Conservation (phyloP, 257 asterid genomes). For the Salvia rosmarinus region DNA sequence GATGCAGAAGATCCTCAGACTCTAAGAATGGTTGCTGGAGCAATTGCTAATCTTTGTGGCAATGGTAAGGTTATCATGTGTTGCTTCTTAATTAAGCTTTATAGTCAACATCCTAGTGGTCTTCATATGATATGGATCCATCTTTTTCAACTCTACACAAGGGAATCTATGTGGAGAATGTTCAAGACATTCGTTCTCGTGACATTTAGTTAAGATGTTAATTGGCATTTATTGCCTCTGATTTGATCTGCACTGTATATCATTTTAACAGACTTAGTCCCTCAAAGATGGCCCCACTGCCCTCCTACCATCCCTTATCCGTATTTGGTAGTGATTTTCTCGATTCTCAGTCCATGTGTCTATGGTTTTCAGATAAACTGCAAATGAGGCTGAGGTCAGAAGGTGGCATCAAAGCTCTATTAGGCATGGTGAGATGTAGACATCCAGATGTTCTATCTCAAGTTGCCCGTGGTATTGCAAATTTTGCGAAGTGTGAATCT, state of each 20-base stretch:
- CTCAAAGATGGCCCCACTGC: background rate
- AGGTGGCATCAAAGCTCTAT: constrained; percentile 95
- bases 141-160: background rate
- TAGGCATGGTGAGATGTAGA: constrained; percentile 96
- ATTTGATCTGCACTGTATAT: background rate
- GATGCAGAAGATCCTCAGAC: constrained; percentile 99
- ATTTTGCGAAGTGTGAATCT: constrained; percentile 96
- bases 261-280: background rate
- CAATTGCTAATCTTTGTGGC: constrained; percentile 97
- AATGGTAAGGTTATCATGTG: constrained; percentile 61
- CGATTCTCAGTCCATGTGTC: constrained; percentile 17
- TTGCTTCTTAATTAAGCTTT: constrained; percentile 18
- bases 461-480: constrained; percentile 98
- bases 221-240: background rate
- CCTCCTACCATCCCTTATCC: background rate
- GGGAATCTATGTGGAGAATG: background rate
- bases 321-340: background rate
- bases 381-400: constrained; percentile 91
- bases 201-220: background rate
- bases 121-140: background rate
- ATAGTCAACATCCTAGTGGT: background rate
- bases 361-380: constrained; percentile 70
- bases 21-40: constrained; percentile 99
- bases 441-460: constrained; percentile 97
- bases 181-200: background rate